Percentiles rank a stretch among this genome's conserved stretches.
These are phyloP conservation scores for Coniochaeta prunicola DNA, from an alignment of 2,329 filamentous ascomycete genomes.

Conservation along the genomic window DNA sequence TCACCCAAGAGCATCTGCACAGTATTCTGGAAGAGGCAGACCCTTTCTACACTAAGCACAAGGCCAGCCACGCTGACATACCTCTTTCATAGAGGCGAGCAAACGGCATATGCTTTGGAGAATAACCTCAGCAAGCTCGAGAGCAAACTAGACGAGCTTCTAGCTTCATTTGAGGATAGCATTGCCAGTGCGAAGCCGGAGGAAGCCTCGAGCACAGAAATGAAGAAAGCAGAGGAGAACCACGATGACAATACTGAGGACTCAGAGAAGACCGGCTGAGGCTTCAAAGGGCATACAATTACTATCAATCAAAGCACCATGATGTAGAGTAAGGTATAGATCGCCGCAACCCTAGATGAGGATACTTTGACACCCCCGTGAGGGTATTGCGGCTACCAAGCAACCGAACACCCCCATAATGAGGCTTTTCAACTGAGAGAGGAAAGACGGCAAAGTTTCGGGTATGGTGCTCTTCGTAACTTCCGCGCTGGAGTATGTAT, in stretches of 20 bases:
- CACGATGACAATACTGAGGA: background rate
- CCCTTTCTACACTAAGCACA: background rate
- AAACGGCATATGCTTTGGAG: conserved; percentile 45
- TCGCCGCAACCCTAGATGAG: background rate
- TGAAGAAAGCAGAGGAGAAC: background rate
- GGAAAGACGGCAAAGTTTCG: background rate
- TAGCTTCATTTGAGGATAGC: conserved; percentile 41
- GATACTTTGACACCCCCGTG: background rate
- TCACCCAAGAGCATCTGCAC: too few species aligned
- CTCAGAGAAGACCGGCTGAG: background rate
- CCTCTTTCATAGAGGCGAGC: conserved; percentile 39
- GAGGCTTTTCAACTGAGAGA: background rate
- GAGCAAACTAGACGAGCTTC: conserved; percentile 45
- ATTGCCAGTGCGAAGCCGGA: background rate
- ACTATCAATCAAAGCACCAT: too few species aligned
- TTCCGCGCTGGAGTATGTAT: background rate
- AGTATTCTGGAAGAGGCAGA: background rate
- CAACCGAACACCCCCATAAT: background rate
- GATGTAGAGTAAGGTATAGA: background rate
- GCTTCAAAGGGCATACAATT: background rate
- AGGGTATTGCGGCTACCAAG: background rate
- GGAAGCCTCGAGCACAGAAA: background rate
- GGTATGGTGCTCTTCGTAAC: too few species aligned
- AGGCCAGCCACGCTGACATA: background rate
- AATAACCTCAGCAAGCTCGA: conserved; percentile 44